These are phyloP conservation scores for Penicillium odoratum DNA, from an alignment of 495 filamentous ascomycete genomes.

Conservation along the genomic window DNA sequence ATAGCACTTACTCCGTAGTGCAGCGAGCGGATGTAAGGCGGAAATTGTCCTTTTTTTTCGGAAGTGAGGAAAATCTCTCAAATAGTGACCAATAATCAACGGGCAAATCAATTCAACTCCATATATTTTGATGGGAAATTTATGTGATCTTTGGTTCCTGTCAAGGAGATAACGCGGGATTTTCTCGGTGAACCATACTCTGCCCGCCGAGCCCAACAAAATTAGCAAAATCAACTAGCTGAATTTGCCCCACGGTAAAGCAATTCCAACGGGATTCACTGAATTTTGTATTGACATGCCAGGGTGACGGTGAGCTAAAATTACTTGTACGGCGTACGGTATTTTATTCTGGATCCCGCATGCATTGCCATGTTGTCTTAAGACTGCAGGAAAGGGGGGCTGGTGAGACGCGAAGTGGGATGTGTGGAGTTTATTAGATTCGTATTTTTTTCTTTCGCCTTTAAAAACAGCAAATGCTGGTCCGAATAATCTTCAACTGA, in stretches of 20 bases:
- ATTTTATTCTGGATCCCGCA: slow-evolving; percentile 3
- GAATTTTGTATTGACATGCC: not conserved
- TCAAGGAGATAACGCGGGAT: slow-evolving; percentile 22
- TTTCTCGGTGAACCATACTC: slow-evolving; percentile 20
- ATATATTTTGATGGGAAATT: not conserved
- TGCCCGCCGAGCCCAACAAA: not conserved
- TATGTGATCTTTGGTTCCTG: not conserved
- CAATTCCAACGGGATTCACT: not conserved
- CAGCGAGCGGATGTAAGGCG: not conserved
- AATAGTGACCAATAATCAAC: not conserved
- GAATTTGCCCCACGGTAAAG: slow-evolving; percentile 1
- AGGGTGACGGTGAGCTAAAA: not conserved
- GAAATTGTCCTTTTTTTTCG: not conserved
- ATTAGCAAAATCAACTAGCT: not conserved
- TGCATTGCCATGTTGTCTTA: not conserved
- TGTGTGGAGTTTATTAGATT: slow-evolving; percentile 13
- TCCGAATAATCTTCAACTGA: not conserved
- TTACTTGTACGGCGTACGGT: not conserved
- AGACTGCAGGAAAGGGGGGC: not conserved
- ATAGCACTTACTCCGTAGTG: too few relatives aligned
- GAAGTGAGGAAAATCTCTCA: not conserved
- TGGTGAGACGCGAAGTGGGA: slow-evolving; percentile 23
- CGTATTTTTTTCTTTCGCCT: not conserved
- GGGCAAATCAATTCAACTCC: not conserved
- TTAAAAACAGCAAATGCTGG: not conserved